These are phyloP conservation scores for Aspergillus sp. DNA, from an alignment of 2,329 filamentous ascomycete genomes.

Conservation along the genomic window DNA sequence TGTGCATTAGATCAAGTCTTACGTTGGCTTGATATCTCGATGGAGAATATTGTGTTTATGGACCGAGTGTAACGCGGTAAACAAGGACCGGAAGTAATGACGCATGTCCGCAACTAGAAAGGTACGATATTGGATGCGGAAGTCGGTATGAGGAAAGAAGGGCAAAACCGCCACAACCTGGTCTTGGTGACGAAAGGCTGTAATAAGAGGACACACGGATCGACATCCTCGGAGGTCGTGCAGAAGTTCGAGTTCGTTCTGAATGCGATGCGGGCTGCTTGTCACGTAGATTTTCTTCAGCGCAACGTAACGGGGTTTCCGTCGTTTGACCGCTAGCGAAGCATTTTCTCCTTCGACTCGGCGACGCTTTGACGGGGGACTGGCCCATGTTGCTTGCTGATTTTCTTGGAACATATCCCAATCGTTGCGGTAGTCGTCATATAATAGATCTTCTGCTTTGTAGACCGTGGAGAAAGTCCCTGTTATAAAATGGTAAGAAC, in stretches of 20 bases:
- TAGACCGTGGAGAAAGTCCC: slow-evolving; percentile 98
- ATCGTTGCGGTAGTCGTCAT: slow-evolving; percentile 76
- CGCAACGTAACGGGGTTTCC: slow-evolving; percentile 75
- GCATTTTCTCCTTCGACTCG: slow-evolving; percentile 41
- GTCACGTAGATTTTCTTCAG: slow-evolving; percentile 99
- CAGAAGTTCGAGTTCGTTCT: slow-evolving; percentile 93
- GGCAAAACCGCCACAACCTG: slow-evolving; percentile 93
- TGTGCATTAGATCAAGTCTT: slow-evolving; percentile 17
- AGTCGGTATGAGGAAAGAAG: slow-evolving; percentile 94
- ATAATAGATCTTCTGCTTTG: slow-evolving; percentile 91
- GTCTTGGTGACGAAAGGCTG: slow-evolving; percentile 90
- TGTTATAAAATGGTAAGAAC: slow-evolving; percentile 34
- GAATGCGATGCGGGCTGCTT: slow-evolving; percentile 85
- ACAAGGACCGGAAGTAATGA: slow-evolving; percentile 84
- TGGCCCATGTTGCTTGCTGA: slow-evolving; percentile 62
- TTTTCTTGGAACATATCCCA: slow-evolving; percentile 73
- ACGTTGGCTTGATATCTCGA: slow-evolving; percentile 92
- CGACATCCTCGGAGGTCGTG: slow-evolving; percentile 79
- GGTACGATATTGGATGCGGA: slow-evolving; percentile 83
- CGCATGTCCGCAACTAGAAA: slow-evolving; percentile 84
- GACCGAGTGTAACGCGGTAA: slow-evolving; percentile 78
- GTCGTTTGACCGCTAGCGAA: slow-evolving; percentile 37
- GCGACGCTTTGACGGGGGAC: slow-evolving; percentile 62
- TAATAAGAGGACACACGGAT: slow-evolving; percentile 92
- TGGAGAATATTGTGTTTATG: slow-evolving; percentile 85